Conservation (phyloP, 108 stramenopile genomes). For the Seminavis robusta region DNA sequence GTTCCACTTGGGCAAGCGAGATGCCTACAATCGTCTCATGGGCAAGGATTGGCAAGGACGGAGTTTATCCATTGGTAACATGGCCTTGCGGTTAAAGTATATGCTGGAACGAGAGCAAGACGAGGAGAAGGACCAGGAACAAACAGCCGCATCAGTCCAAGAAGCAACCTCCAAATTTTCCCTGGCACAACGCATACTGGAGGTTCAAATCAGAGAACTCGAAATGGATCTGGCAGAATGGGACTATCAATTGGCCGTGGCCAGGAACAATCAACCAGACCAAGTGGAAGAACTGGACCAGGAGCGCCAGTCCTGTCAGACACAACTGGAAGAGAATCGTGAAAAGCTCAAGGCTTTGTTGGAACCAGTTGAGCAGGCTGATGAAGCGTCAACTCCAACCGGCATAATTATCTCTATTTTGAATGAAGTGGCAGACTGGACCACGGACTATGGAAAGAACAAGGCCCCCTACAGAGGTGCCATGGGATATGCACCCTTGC, state of each 20-base stretch:
- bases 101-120: constrained; percentile 27
- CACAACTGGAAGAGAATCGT: constrained; percentile 24
- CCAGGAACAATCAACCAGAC: constrained; percentile 6
- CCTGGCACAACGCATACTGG: constrained; percentile 55
- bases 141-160: constrained; percentile 1
- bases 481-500: constrained; percentile 65
- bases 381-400: too few relatives aligned
- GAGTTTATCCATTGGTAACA: constrained; percentile 37
- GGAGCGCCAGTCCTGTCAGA: neutral
- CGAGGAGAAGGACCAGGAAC: constrained; percentile 19
- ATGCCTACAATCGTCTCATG: constrained; percentile 81
- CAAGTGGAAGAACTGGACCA: constrained; percentile 3
- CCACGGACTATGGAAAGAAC: constrained; percentile 16
- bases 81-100: constrained; percentile 25
- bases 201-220: constrained; percentile 64
- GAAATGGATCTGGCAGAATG: constrained; percentile 68
- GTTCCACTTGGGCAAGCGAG: constrained; percentile 76
- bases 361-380: too few relatives aligned
- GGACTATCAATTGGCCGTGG: constrained; percentile 59
- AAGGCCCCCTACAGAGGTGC: constrained; percentile 74
- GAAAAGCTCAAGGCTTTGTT: constrained; percentile 9
- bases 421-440: constrained; percentile 19
- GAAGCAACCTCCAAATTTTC: constrained; percentile 28
- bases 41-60: constrained; percentile 77
- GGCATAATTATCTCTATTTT: constrained; percentile 20